Conservation (phyloP, 208 protist genomes). For the Leptomonas pyrrhocoris region DNA sequence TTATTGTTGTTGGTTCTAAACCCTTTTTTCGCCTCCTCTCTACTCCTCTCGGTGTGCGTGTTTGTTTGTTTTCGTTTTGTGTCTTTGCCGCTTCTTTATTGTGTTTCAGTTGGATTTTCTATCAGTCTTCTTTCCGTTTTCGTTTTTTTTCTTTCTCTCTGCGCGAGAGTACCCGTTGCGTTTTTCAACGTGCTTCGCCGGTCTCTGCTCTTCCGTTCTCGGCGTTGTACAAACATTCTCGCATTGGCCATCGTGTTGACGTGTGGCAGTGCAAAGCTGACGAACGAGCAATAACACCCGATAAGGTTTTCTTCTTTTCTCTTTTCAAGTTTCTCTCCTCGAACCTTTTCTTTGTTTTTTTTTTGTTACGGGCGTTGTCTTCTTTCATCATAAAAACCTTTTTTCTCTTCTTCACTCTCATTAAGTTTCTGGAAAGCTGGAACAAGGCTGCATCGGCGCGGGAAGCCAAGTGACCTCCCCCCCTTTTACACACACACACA, state of each 20-base stretch:
- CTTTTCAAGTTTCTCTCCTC: background rate
- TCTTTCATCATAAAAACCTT: background rate
- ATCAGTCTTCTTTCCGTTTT: background rate
- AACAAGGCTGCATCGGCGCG: background rate
- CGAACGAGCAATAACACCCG: no score
- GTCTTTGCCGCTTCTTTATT: constrained; percentile 10
- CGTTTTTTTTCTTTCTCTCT: background rate
- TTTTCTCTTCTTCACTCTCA: background rate
- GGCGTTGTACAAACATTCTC: no score
- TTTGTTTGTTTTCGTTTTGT: constrained; percentile 12
- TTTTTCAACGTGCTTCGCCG: no score
- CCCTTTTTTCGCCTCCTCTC: background rate
- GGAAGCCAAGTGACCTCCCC: background rate
- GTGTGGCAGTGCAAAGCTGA: no score
- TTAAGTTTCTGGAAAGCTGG: constrained; percentile 2
- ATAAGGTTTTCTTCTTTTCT: no score
- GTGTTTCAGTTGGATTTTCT: constrained; percentile 11
- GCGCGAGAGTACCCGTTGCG: no score
- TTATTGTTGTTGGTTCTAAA: background rate
- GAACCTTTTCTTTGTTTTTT: background rate
- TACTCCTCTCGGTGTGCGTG: background rate
- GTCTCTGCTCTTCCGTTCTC: no score
- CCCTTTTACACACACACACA: no score
- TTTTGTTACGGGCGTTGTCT: background rate
- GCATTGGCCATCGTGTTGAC: no score